Conservation (phyloP, 1,284 basidiomycete genomes). For the Puccinia hordei region DNA sequence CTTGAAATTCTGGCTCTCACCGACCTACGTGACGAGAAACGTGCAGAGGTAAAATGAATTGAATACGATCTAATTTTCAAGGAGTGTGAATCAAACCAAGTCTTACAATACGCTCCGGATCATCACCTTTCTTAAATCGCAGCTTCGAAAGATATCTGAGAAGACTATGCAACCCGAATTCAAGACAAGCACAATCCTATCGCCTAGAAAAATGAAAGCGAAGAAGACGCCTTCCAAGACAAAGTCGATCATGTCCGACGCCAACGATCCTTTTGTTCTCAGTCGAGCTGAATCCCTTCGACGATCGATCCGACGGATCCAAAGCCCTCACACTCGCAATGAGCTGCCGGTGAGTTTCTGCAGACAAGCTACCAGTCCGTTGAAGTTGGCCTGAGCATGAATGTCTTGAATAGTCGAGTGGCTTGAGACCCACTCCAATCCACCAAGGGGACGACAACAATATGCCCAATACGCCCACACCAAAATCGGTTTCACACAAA, state of each 20-base stretch:
- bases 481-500: constrained; percentile 32
- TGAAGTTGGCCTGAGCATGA: background rate
- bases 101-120: background rate
- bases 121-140: background rate
- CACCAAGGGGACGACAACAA: constrained; percentile 35
- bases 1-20: constrained; percentile 48
- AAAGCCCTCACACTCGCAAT: constrained; percentile 32
- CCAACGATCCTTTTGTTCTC: constrained; percentile 33
- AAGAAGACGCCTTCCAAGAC: constrained; percentile 34
- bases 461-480: constrained; percentile 39
- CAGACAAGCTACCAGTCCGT: background rate
- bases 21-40: constrained; percentile 48
- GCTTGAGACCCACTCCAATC: background rate
- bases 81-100: background rate
- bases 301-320: constrained; percentile 35
- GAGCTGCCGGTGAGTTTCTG: constrained; percentile 22
- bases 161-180: constrained; percentile 30
- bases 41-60: constrained; percentile 22
- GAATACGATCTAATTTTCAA: background rate
- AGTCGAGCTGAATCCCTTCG: constrained; percentile 44
- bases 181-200: constrained; percentile 13
- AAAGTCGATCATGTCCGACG: constrained; percentile 26
- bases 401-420: constrained; percentile 19
- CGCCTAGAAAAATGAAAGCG: constrained; percentile 37
- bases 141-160: constrained; percentile 42